phyloP scores from a whole-genome alignment of 2,329 filamentous ascomycete genomes.

The Chalaropsis ovoidea region DNA sequence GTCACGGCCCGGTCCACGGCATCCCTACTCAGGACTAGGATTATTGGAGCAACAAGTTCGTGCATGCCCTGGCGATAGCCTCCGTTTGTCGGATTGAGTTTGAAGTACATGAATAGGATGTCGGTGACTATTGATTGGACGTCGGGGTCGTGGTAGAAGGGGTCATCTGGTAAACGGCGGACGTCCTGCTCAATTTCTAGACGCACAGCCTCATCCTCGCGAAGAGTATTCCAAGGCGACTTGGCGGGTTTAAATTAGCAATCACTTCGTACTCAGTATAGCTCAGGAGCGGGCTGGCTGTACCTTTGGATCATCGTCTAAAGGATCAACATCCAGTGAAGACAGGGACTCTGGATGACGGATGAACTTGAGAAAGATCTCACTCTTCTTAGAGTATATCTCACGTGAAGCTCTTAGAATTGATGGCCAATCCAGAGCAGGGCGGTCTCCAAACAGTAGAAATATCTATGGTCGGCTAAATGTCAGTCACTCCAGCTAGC shows the following conservation, averaged over 20 bases:
- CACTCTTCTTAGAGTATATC: conserved; percentile 61
- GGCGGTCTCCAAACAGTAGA: conserved; percentile 60
- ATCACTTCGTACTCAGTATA: neutral
- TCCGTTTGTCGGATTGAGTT: conserved; percentile 73
- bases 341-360: conserved; percentile 71
- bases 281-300: conserved; percentile 25
- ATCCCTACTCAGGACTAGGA: conserved; percentile 76
- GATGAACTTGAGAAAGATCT: conserved; percentile 71
- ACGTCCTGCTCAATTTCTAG: conserved; percentile 93
- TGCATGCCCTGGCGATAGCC: conserved; percentile 99
- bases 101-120: conserved; percentile 89
- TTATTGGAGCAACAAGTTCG: conserved; percentile 79
- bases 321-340: conserved; percentile 62
- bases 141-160: conserved; percentile 70
- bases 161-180: conserved; percentile 81
- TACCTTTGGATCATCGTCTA: conserved; percentile 66
- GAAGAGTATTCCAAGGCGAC: conserved; percentile 85
- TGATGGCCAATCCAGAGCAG: conserved; percentile 57
- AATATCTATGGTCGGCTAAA: conserved; percentile 51
- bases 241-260: conserved; percentile 34
- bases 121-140: conserved; percentile 78
- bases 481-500: conserved; percentile 6
- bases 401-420: conserved; percentile 58
- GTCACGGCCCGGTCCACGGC: conserved; percentile 36
- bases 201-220: conserved; percentile 71